Evolutionary conservation across 1,284 basidiomycete genomes (phyloP).

Genomic region (Pseudozyma hubeiensis): DNA sequence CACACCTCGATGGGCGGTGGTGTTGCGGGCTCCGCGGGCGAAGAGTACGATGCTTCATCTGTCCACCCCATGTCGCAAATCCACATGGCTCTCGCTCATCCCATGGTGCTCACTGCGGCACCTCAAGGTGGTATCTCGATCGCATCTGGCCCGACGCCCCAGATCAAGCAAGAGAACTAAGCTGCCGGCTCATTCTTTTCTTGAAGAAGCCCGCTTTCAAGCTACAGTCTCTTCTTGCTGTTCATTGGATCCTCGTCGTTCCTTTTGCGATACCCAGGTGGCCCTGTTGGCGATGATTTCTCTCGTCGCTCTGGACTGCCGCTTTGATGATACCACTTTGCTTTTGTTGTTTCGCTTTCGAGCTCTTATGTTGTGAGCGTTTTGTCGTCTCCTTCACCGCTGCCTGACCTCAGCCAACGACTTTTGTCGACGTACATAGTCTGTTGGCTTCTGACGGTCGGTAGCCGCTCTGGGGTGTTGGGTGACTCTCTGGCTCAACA

Average conservation of each 20-base stretch:
- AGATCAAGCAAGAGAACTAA: slow-evolving; percentile 42
- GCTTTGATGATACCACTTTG: slow-evolving; percentile 40
- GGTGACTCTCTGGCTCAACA: not conserved
- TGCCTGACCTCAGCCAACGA: slow-evolving; percentile 2
- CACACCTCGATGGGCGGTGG: slow-evolving; percentile 48
- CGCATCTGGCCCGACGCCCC: slow-evolving; percentile 34
- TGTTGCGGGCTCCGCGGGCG: slow-evolving; percentile 11
- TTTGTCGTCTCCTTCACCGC: slow-evolving; percentile 6
- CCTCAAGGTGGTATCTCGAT: slow-evolving; percentile 37
- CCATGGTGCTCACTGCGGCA: slow-evolving; percentile 42
- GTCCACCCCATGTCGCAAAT: slow-evolving; percentile 41
- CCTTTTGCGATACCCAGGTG: slow-evolving; percentile 41
- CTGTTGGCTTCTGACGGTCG: not conserved
- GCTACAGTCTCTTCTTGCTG: slow-evolving; percentile 11
- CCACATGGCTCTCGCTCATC: slow-evolving; percentile 26
- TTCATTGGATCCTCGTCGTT: slow-evolving; percentile 26
- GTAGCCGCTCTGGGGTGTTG: not conserved
- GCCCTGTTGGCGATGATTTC: not conserved
- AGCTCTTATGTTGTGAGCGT: not conserved
- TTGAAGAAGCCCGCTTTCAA: slow-evolving; percentile 12
- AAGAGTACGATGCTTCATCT: slow-evolving; percentile 35
- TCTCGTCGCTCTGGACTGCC: slow-evolving; percentile 5
- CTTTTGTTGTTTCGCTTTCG: slow-evolving; percentile 20
- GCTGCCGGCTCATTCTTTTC: slow-evolving; percentile 4
- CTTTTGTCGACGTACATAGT: not conserved